Percentiles rank a stretch among this genome's conserved stretches.
Evolutionary conservation across 371 early-diverging fungal genomes (phyloP).

Genomic region (Rhizomucor miehei): DNA sequence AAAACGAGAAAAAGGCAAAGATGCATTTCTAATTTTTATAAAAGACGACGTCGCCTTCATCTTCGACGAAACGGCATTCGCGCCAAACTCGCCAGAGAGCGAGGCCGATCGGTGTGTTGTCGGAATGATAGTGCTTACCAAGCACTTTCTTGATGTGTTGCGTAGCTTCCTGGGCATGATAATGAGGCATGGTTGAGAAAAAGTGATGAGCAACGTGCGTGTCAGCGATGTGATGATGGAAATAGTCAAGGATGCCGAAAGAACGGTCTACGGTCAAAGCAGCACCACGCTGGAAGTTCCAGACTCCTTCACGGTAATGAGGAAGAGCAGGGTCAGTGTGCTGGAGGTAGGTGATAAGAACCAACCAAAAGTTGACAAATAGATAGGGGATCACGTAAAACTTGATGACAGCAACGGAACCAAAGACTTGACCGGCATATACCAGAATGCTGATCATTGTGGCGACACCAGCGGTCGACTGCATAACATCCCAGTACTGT

Average conservation of each 20-base stretch:
- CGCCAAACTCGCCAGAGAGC: slow-evolving; percentile 63
- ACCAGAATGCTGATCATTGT: slow-evolving; percentile 50
- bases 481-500: slow-evolving; percentile 58
- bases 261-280: slow-evolving; percentile 79
- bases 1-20: neutral
- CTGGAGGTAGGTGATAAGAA: slow-evolving; percentile 84
- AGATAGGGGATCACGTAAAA: slow-evolving; percentile 84
- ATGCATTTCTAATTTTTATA: slow-evolving; percentile 42
- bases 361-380: slow-evolving; percentile 81
- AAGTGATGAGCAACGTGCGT: slow-evolving; percentile 88
- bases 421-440: slow-evolving; percentile 48
- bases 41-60: slow-evolving; percentile 67
- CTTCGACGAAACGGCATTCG: slow-evolving; percentile 84
- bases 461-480: slow-evolving; percentile 74
- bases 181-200: slow-evolving; percentile 90
- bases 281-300: slow-evolving; percentile 87
- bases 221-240: slow-evolving; percentile 80
- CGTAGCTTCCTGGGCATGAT: slow-evolving; percentile 85
- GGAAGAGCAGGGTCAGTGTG: slow-evolving; percentile 82
- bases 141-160: slow-evolving; percentile 66
- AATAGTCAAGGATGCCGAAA: slow-evolving; percentile 77
- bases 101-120: slow-evolving; percentile 61
- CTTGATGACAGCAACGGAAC: slow-evolving; percentile 59
- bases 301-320: slow-evolving; percentile 74
- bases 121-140: slow-evolving; percentile 71